A percentile compares a stretch with the other conserved stretches of the same genome.
Evolutionary conservation across 441 rosid species (phyloP).

Genomic region (Aleurites moluccanus): DNA sequence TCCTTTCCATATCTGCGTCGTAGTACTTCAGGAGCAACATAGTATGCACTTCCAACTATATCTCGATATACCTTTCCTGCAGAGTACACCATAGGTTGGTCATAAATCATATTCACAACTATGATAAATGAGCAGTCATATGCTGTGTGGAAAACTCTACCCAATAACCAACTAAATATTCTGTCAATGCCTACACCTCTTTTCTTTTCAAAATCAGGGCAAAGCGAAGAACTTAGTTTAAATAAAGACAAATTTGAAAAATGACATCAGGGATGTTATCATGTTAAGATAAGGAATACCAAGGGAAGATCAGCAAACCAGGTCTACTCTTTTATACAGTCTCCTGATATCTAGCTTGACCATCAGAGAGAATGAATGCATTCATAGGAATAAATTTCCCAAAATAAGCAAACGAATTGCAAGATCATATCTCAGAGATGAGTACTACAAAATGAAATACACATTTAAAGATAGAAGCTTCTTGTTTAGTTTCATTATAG

Average conservation of each 20-base stretch:
- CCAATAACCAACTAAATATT: background rate
- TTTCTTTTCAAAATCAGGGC: slow-evolving; percentile 3
- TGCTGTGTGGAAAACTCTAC: background rate
- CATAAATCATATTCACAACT: background rate
- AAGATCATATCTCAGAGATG: no score
- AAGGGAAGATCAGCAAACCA: slow-evolving; percentile 12
- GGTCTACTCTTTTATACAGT: background rate
- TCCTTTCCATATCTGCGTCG: slow-evolving; percentile 79
- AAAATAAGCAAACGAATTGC: background rate
- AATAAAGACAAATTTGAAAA: background rate
- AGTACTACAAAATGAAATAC: background rate
- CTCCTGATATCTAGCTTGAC: background rate
- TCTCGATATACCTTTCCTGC: slow-evolving; percentile 72
- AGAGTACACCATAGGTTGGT: background rate
- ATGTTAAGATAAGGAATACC: background rate
- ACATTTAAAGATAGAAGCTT: no score
- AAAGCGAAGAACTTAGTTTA: background rate
- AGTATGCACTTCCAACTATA: slow-evolving; percentile 88
- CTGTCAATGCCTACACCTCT: background rate
- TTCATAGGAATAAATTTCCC: background rate
- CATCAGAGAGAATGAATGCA: background rate
- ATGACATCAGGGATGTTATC: background rate
- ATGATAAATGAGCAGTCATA: background rate
- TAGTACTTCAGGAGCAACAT: slow-evolving; percentile 88
- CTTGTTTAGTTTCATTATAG: no score